A percentile compares a stretch with the other conserved stretches of the same genome.
Evolutionary conservation across 768 basidiomycete species (phyloP).

Genomic region (Russula brevipes): DNA sequence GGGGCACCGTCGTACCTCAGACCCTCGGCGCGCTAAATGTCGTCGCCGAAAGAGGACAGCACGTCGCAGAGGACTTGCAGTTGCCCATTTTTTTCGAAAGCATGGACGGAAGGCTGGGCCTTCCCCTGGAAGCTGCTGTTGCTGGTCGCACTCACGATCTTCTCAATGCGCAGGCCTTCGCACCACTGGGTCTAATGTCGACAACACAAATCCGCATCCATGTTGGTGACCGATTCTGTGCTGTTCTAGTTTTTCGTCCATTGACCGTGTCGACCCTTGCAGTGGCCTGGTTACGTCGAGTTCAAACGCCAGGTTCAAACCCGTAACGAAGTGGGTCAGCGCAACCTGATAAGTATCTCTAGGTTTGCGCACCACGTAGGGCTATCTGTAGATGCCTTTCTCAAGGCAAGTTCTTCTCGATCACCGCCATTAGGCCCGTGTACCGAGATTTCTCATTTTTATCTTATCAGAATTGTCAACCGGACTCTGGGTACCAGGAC

Average conservation of each 20-base stretch:
- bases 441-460: background rate
- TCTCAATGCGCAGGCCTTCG: background rate
- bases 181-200: background rate
- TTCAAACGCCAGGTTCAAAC: constrained; percentile 18
- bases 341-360: constrained; percentile 1
- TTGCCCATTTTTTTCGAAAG: constrained; percentile 16
- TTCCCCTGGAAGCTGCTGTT: constrained; percentile 5
- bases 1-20: constrained; percentile 16
- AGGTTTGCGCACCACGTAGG: constrained; percentile 7
- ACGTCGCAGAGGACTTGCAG: constrained; percentile 10
- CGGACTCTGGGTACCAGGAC: background rate
- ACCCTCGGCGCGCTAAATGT: background rate
- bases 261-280: background rate
- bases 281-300: constrained; percentile 17
- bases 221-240: constrained; percentile 2
- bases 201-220: constrained; percentile 8
- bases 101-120: background rate
- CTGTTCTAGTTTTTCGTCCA: too few relatives aligned
- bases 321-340: background rate
- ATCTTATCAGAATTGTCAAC: background rate
- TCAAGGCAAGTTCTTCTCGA: background rate
- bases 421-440: background rate
- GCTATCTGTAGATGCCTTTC: constrained; percentile 13
- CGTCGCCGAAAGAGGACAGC: background rate
- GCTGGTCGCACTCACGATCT: background rate